Base-by-base conservation (phyloP, 2,329 filamentous ascomycete species). In the Knufia fluminis region DNA sequence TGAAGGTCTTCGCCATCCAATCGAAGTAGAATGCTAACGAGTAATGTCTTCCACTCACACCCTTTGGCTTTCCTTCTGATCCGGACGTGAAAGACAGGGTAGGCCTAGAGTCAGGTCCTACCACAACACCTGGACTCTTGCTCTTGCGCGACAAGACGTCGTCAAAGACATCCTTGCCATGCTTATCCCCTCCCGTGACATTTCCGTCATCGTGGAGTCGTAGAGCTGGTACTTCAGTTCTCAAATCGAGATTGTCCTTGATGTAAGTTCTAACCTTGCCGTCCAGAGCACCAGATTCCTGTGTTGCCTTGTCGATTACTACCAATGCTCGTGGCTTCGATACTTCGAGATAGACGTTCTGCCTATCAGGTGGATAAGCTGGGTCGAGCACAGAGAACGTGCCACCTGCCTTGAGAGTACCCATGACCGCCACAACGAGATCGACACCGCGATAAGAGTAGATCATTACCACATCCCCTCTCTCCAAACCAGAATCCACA, bases 401-500 rank as follows among this genome's bases (percentile, higher is more conserved):
- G 7, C 75, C 78, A 50, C 78, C 78, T 32, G 78, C 76, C 52
- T 74, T 75, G 44, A 77, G 62, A 19, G 75, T 77, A 52, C 89
- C 90, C 86, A 95, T 94, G 48, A 89, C 82, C 31, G 84, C 80
- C 6, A 86, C 79, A 0, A 86, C 83, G 35, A 86, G 68, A 59
- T 86, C 86, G 28, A 95, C 89, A 50, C 81, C 81, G 51, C 90
- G 80, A 67, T 95, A 79, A 49, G 87, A 87, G 63, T 82, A 96
- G 55, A 92, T 86, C 86, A 95, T 94, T 60, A 95, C 88, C 2
- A 95, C 89, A 62, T 97, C 89, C 7, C 88, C 89, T 57, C 80
- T 74, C 52, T 81, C 74, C 55, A 88, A 74, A 51, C 90, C 89
- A 60, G 80, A 75, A 45, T 83, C 74, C 48, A 85, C 77, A 17